A percentile compares a stretch with the other conserved stretches of the same genome.
These are phyloP conservation scores for Dysphania ambrosioides DNA, from an alignment of 148 eudicot species.

Conservation along the genomic window DNA sequence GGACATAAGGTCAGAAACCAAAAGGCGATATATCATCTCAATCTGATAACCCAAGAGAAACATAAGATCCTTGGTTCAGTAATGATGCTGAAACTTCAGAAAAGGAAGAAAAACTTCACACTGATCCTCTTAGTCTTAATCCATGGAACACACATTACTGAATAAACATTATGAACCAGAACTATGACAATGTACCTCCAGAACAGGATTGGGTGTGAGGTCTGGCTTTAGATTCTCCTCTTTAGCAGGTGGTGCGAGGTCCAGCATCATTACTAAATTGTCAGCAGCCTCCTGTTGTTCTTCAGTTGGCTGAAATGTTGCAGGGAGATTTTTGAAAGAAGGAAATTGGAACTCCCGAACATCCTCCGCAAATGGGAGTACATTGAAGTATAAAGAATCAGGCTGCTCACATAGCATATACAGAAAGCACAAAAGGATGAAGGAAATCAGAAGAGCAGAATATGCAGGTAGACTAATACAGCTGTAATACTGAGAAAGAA, in stretches of 20 bases:
- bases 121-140: neutral
- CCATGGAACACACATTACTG: neutral
- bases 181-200: slow-evolving; percentile 56
- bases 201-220: slow-evolving; percentile 87
- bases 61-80: neutral
- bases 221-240: slow-evolving; percentile 78
- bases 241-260: slow-evolving; percentile 74
- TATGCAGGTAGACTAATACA: neutral
- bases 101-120: neutral
- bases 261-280: slow-evolving; percentile 80
- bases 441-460: neutral
- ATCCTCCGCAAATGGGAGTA: slow-evolving; percentile 95
- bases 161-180: neutral
- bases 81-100: neutral
- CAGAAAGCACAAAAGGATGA: slow-evolving; percentile 21
- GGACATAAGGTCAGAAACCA: neutral
- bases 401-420: slow-evolving; percentile 50
- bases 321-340: slow-evolving; percentile 74
- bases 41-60: neutral
- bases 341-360: slow-evolving; percentile 95
- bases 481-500: neutral
- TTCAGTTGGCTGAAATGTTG: slow-evolving; percentile 69
- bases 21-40: neutral
- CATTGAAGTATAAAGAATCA: slow-evolving; percentile 94
- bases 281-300: slow-evolving; percentile 85